phyloP scores from a whole-genome alignment of 2,329 filamentous ascomycete genomes.

The Xylariaceae sp. region DNA sequence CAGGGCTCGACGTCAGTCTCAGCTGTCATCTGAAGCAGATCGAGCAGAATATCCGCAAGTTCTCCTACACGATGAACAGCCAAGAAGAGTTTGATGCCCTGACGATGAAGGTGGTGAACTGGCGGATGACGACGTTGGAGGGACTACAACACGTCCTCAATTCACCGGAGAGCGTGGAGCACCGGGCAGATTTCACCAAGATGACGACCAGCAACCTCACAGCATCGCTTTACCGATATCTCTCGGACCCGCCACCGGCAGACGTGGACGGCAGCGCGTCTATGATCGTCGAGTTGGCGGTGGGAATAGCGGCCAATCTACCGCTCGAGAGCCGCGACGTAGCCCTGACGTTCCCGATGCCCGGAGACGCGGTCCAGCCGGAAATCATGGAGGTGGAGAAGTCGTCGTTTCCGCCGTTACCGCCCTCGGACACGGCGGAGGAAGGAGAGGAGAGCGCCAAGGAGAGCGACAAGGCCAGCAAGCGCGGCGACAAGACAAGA shows the following conservation, averaged over 20 bases:
- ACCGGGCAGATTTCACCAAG: conserved; percentile 64
- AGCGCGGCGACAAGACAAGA: conserved; percentile 39
- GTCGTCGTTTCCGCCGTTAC: conserved; percentile 55
- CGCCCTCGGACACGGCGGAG: conserved; percentile 41
- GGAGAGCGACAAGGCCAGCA: conserved; percentile 34
- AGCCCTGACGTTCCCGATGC: conserved; percentile 76
- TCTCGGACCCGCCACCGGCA: conserved; percentile 69
- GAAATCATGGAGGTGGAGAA: conserved; percentile 87
- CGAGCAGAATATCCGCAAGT: conserved; percentile 78
- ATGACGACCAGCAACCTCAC: conserved; percentile 64
- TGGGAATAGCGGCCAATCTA: conserved; percentile 79
- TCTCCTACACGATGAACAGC: conserved; percentile 66
- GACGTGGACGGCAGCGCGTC: conserved; percentile 83
- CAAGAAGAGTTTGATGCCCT: conserved; percentile 87
- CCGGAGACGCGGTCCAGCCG: conserved; percentile 63
- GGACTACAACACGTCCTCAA: conserved; percentile 70
- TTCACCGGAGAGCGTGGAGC: conserved; percentile 58
- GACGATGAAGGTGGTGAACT: conserved; percentile 80
- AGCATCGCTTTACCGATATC: conserved; percentile 63
- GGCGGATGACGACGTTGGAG: conserved; percentile 89
- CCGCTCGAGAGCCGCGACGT: conserved; percentile 90
- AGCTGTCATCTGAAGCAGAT: conserved; percentile 78
- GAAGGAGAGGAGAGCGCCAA: conserved; percentile 35
- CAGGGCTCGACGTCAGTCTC: conserved; percentile 69
- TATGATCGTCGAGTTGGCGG: conserved; percentile 88